Conservation (phyloP, 257 asterid genomes). For the Plantago elongata region DNA sequence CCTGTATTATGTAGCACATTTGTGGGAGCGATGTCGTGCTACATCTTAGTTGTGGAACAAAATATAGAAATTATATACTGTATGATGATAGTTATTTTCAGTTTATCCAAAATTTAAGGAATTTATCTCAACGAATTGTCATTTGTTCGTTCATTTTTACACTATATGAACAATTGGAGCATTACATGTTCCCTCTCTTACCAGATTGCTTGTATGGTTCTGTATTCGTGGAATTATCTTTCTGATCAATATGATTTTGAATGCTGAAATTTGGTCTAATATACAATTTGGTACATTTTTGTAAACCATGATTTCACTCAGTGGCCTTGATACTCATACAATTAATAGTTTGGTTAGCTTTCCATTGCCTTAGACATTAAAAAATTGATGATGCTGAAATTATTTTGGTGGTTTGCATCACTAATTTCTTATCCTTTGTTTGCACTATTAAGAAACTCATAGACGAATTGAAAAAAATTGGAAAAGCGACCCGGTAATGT, state of each 20-base stretch:
- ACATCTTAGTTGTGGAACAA: slow-evolving; percentile 1
- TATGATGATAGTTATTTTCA: background rate
- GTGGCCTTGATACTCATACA: background rate
- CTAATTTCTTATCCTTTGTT: background rate
- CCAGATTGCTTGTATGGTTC: background rate
- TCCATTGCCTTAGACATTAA: background rate
- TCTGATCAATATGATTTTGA: background rate
- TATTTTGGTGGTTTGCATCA: background rate
- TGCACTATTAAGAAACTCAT: no score
- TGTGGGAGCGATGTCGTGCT: background rate
- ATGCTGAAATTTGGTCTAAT: background rate
- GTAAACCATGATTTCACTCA: background rate
- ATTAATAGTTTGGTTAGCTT: background rate
- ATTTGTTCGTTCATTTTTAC: background rate
- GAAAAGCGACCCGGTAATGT: no score
- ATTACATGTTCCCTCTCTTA: background rate
- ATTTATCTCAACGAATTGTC: no score
- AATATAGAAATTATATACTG: no score
- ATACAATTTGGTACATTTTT: background rate
- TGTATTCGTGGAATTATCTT: background rate
- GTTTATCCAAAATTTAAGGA: background rate
- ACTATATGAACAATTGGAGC: background rate
- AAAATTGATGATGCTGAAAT: background rate
- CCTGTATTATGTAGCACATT: background rate
- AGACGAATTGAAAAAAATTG: no score